Base-by-base conservation (phyloP, 2,329 filamentous ascomycete species). In the Pseudocercospora eumusae region DNA sequence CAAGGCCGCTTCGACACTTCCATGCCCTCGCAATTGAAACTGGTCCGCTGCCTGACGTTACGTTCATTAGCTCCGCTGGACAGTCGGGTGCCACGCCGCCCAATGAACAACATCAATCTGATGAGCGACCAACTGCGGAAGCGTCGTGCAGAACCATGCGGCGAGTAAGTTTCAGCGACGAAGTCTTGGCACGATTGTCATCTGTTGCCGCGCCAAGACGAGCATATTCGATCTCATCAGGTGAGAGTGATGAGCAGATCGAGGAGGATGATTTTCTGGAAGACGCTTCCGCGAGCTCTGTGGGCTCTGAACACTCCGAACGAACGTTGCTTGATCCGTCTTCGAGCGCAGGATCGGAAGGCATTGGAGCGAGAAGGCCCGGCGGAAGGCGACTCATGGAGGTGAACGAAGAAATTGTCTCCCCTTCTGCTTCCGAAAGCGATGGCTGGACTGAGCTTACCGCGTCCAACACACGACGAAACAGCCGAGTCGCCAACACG, bases 31-130 rank as follows among this genome's bases (percentile, higher is more conserved):
- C 67, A 13, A 36, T 72, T 13, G 47, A 36, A 44, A 44, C 49
- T 47, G 72, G 71, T 0, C 71, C 69, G 11, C 53, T 73, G 21
- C 71, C 70, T n/a, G 67, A 68, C 3, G 69, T 72, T 2, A 40
- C 62, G 1, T 71, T 72, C 49, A 59, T 62, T 18, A 57, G 64
- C 45, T 65, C n/a, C 21, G 63, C 10, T 15, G 62, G 11, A 64
- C 56, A 25, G 9, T 25, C 10, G 20, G 28, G 18, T 27, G 42
- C 28, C 21, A 36, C 42, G 58, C 27, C 13, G 11, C 54, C 25
- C 40, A 4, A 56, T 13, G 13, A 20, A 21, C 3, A 21, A 49
- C 18, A n/a, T 18, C 7, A 4, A 21, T 36, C 28, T 18, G 9
- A 27, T 20, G 50, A n/a, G 28, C 27, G 4, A 2, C 50, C 9